Conservation (phyloP, 768 basidiomycete species). For the Suillus subalutaceus region DNA sequence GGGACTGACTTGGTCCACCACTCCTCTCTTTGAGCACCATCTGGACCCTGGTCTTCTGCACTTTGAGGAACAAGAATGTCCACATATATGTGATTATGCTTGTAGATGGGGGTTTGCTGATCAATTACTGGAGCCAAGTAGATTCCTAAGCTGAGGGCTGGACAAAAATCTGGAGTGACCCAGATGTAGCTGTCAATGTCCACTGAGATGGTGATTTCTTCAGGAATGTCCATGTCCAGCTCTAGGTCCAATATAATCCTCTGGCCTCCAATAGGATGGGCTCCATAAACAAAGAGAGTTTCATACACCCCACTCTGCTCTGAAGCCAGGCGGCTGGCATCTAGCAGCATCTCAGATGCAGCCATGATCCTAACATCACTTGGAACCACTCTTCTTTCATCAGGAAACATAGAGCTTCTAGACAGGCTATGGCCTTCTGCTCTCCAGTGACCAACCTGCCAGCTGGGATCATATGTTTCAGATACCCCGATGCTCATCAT, state of each 20-base stretch:
- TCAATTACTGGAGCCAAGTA: background rate
- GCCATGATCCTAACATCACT: no score
- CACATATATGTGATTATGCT: slow-evolving; percentile 22
- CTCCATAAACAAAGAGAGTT: no score
- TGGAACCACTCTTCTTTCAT: no score
- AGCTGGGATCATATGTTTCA: no score
- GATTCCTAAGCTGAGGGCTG: background rate
- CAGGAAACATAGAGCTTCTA: no score
- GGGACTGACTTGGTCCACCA: slow-evolving; percentile 17
- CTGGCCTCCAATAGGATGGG: no score
- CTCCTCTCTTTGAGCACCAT: background rate
- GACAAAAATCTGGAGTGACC: slow-evolving; percentile 8
- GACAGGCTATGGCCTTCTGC: no score
- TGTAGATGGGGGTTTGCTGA: background rate
- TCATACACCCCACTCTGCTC: no score
- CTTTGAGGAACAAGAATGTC: slow-evolving; percentile 17
- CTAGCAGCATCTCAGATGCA: no score
- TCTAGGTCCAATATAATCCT: slow-evolving; percentile 9
- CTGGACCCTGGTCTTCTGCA: background rate
- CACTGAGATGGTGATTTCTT: background rate
- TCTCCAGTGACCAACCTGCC: no score
- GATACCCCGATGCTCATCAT: no score
- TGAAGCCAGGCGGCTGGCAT: no score
- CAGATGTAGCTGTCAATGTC: slow-evolving; percentile 25
- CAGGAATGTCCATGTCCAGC: background rate